These are phyloP conservation scores for Corniculantispora saksenae DNA, from an alignment of 2,329 filamentous ascomycete species.

Conservation along the genomic window DNA sequence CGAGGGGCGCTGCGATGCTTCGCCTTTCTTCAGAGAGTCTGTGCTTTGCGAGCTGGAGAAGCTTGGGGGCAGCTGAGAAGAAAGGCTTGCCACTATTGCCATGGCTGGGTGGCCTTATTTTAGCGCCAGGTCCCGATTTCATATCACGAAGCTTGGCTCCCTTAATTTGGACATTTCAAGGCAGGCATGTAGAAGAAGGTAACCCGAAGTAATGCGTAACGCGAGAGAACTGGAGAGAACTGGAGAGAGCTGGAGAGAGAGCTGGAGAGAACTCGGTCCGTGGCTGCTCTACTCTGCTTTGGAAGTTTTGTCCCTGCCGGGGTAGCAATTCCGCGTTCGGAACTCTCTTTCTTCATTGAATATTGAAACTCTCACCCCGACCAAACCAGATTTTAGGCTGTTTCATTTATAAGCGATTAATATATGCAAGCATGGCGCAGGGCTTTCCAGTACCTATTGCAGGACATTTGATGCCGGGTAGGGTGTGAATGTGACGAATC, in stretches of 20 bases:
- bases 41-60: no score
- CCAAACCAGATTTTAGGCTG: neutral
- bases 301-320: neutral
- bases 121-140: constrained; percentile 6
- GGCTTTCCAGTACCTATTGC: constrained; percentile 4
- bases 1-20: neutral
- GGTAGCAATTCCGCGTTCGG: neutral
- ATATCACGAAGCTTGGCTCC: neutral
- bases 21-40: no score
- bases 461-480: constrained; percentile 7
- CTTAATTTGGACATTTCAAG: neutral
- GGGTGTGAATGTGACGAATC: neutral
- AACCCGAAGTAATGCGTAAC: neutral
- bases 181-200: neutral
- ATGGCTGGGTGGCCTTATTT: neutral
- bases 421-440: neutral
- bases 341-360: neutral
- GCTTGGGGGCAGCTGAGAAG: neutral
- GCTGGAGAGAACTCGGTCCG: neutral
- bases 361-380: no score
- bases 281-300: no score
- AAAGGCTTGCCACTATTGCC: neutral
- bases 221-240: neutral
- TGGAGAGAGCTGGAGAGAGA: neutral
- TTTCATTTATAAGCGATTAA: constrained; percentile 2